phyloP scores from a whole-genome alignment of 2,329 filamentous ascomycete species.

The Beauveria medogensis region DNA sequence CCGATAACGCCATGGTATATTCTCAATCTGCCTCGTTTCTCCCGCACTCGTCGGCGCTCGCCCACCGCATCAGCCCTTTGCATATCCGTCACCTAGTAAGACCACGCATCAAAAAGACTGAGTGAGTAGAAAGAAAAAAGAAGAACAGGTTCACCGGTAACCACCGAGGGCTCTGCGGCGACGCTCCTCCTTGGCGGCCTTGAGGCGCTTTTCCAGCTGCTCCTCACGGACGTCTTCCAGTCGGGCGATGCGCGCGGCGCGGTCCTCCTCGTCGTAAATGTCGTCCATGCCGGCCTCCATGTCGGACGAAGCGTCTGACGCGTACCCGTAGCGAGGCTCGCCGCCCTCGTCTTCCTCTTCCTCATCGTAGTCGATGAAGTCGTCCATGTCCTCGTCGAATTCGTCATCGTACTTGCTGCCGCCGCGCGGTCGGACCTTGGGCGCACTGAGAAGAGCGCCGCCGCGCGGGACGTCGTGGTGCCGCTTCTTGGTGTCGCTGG shows the following conservation, averaged over 20 bases:
- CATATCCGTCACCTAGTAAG: too few relatives aligned
- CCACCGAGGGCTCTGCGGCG: conserved; percentile 32
- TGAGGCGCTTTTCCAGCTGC: conserved; percentile 52
- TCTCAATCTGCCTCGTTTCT: not conserved
- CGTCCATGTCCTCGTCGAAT: conserved; percentile 55
- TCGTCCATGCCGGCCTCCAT: conserved; percentile 73
- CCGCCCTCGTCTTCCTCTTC: conserved; percentile 38
- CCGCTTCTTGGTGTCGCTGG: conserved; percentile 20
- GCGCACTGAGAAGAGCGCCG: conserved; percentile 32
- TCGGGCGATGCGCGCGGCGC: conserved; percentile 53
- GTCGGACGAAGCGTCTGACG: conserved; percentile 60
- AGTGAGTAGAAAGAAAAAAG: not conserved
- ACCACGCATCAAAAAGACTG: too few relatives aligned
- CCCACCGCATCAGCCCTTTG: not conserved
- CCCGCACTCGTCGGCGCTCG: not conserved
- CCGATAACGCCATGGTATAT: conserved; percentile 9
- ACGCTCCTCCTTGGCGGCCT: conserved; percentile 53
- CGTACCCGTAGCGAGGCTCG: conserved; percentile 43
- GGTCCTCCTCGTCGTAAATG: conserved; percentile 62
- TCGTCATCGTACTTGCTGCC: conserved; percentile 44
- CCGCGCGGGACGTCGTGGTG: conserved; percentile 26
- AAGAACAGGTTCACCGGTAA: not conserved
- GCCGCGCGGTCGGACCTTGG: conserved; percentile 19
- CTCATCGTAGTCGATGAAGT: conserved; percentile 55
- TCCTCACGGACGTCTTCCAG: conserved; percentile 61